Evolutionary conservation across 768 basidiomycete genomes (phyloP), one percentile per base, ranked within the genome.

Genomic region (Boletus fagicola): DNA sequence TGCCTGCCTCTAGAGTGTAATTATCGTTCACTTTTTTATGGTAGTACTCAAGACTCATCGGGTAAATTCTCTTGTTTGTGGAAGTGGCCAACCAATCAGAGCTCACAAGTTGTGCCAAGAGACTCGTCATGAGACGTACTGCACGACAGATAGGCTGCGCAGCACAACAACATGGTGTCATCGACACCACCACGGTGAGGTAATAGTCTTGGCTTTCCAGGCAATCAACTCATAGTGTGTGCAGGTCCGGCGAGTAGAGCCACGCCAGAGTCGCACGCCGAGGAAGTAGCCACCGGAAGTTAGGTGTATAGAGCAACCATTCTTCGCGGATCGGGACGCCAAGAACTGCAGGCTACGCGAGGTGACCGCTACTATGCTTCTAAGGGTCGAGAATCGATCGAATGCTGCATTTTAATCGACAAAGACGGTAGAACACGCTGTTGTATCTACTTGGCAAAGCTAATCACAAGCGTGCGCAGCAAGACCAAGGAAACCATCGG

Each of bases 291-390:
- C n/a, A n/a, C 33, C 36, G 31, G 52, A 55, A 47, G 56, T 44
- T 33, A 44, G 12, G 30, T 35, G 33, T 22, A 35, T 33, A 36
- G 44, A 22, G 30, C 53, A 43, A 43, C 35, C 52, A 26, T 22
- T 31, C 36, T 51, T 28, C 39, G 48, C 62, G 57, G 55, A 63
- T 65, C 55, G 42, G 43, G 39, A 33, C 8, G 65, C 65, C 66
- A 66, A 66, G 66, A 58, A 48, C 12, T 48, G 49, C 50, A 43
- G 13, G 43, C 26, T 31, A n/a, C 24, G 26, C 47, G 59, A 50
- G 49, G 55, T 36, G 44, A 48, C 33, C 16, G 9, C n/a, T n/a
- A n/a, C 39, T 28, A 10, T 42, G 42, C 40, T 42, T 56, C 51
- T n/a, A 12, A 39, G 18, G 15, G 28, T 39, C 53, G 39, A 50